phyloP scores from a whole-genome alignment of 345 rosid genomes.

The Anacardium occidentale region DNA sequence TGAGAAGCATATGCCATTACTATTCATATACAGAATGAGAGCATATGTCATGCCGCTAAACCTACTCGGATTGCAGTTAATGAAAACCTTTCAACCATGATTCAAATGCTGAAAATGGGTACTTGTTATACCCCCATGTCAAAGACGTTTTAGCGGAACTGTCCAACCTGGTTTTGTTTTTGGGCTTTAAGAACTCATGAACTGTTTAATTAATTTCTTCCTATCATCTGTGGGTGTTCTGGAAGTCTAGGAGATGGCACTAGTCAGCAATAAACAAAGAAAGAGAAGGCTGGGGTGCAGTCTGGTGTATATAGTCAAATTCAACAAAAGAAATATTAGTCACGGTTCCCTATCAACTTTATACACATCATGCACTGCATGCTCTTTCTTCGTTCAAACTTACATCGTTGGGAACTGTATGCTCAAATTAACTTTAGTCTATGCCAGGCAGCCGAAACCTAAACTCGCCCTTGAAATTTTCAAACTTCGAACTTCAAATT shows the following conservation, averaged over 20 bases:
- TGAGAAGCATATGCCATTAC: too few species aligned
- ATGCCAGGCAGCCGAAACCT: background rate
- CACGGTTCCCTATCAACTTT: background rate
- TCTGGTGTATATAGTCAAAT: constrained; percentile 6
- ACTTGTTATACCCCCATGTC: too few species aligned
- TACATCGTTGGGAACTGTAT: background rate
- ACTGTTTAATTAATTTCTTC: too few species aligned
- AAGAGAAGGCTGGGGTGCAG: background rate
- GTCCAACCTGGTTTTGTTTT: too few species aligned
- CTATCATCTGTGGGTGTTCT: background rate
- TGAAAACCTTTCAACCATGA: too few species aligned
- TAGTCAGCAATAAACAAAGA: constrained; percentile 3
- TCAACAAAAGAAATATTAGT: background rate
- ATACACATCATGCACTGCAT: background rate
- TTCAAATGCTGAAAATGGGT: too few species aligned
- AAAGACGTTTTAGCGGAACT: too few species aligned
- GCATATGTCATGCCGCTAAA: too few species aligned
- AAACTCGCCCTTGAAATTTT: background rate
- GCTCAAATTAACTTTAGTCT: background rate
- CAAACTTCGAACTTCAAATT: constrained; percentile 2
- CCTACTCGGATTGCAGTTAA: too few species aligned
- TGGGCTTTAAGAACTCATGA: too few species aligned
- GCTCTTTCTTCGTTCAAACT: background rate
- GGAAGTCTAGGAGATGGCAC: background rate
- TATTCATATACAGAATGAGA: too few species aligned